Conservation (phyloP, 805 yeast species). For the Yarrowia phangngaensis region DNA sequence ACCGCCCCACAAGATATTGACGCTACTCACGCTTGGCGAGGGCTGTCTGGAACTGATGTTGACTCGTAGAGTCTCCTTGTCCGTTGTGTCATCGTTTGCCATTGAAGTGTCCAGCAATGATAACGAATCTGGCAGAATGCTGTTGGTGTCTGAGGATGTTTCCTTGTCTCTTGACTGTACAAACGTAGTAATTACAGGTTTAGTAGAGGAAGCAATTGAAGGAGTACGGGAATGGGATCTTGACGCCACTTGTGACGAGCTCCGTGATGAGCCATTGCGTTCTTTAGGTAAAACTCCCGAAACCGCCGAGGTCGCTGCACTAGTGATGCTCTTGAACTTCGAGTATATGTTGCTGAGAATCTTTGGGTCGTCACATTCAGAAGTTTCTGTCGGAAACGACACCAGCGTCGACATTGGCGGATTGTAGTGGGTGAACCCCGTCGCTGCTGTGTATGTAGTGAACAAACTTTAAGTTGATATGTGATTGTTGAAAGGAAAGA, state of each 20-base stretch:
- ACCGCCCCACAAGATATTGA: slow-evolving; percentile 20
- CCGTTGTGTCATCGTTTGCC: slow-evolving; percentile 17
- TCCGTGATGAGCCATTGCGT: slow-evolving; percentile 16
- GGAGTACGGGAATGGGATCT: slow-evolving; percentile 13
- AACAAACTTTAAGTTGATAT: no score
- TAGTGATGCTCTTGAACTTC: slow-evolving; percentile 31
- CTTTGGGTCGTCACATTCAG: slow-evolving; percentile 26
- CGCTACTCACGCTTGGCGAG: slow-evolving; percentile 12
- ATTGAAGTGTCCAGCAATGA: slow-evolving; percentile 21
- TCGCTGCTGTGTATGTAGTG: no score
- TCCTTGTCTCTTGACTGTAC: slow-evolving; percentile 10
- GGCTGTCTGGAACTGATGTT: slow-evolving; percentile 19
- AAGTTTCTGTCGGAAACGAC: slow-evolving; percentile 20
- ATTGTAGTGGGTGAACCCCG: no score
- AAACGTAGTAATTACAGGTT: background rate
- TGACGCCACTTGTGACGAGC: background rate
- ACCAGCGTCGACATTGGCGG: slow-evolving; percentile 15
- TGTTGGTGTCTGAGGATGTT: slow-evolving; percentile 13
- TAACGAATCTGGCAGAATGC: slow-evolving; percentile 16
- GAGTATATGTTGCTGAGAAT: slow-evolving; percentile 31
- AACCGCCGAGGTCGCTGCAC: slow-evolving; percentile 33
- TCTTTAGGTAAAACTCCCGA: slow-evolving; percentile 28
- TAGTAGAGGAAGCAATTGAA: background rate
- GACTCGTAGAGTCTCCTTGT: slow-evolving; percentile 1
- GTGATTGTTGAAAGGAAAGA: no score